Evolutionary conservation across 75 land plant genomes (phyloP).

Genomic region (Sequoia sempervirens): DNA sequence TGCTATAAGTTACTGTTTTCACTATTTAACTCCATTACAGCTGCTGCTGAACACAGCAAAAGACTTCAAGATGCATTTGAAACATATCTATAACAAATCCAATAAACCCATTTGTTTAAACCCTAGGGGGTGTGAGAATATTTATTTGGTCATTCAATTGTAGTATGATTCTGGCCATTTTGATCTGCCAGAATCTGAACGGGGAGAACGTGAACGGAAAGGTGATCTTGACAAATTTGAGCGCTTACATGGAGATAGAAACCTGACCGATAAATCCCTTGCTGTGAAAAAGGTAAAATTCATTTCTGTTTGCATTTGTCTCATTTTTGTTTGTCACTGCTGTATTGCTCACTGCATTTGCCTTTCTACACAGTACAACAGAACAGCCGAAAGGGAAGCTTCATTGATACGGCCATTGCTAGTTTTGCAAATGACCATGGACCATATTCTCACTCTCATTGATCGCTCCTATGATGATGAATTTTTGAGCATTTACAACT

Average conservation of each 20-base stretch:
- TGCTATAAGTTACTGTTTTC: background rate
- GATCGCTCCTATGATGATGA: constrained; percentile 62
- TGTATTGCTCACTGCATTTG: background rate
- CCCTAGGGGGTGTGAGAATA: background rate
- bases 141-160: background rate
- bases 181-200: constrained; percentile 64
- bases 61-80: background rate
- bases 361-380: constrained; percentile 64
- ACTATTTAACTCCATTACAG: background rate
- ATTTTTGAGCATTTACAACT: constrained; percentile 76
- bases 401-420: constrained; percentile 81
- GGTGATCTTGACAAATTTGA: constrained; percentile 93
- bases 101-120: background rate
- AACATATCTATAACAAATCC: background rate
- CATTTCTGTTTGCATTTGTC: background rate
- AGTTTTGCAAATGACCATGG: constrained; percentile 73
- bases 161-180: constrained; percentile 3
- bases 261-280: constrained; percentile 65
- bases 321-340: background rate
- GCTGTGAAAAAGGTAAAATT: constrained; percentile 62
- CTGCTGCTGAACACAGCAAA: background rate
- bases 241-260: constrained; percentile 91
- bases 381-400: constrained; percentile 88
- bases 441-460: constrained; percentile 67
- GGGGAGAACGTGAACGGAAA: constrained; percentile 89